phyloP scores from a whole-genome alignment of 2,329 filamentous ascomycete species.

The Bisporella sp. region DNA sequence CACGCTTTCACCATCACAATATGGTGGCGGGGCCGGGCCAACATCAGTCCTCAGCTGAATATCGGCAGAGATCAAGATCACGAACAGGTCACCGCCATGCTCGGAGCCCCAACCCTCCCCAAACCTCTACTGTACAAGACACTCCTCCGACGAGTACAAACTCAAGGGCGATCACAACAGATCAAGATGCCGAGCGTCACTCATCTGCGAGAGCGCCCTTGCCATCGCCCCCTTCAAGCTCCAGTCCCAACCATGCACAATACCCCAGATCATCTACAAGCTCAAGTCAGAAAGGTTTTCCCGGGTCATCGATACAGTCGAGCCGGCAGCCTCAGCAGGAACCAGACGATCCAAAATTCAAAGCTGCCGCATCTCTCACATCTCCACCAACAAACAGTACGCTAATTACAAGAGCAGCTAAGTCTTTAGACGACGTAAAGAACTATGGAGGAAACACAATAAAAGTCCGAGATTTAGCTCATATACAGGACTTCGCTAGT shows the following conservation, averaged over 20 bases:
- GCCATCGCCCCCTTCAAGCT: conserved; percentile 23
- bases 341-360: conserved; percentile 5
- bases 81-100: conserved; percentile 16
- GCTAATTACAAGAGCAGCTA: conserved; percentile 20
- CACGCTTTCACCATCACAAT: conserved; percentile 43
- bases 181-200: conserved; percentile 8
- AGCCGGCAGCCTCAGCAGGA: conserved; percentile 6
- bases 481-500: conserved; percentile 82
- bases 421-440: conserved; percentile 30
- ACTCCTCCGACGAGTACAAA: conserved; percentile 19
- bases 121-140: conserved; percentile 8
- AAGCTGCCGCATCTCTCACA: conserved; percentile 1
- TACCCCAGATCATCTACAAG: conserved; percentile 16
- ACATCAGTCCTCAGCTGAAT: conserved; percentile 38
- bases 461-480: conserved; percentile 79
- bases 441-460: conserved; percentile 43
- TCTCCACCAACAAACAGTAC: conserved; percentile 7
- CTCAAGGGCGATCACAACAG: conserved; percentile 8
- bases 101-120: conserved; percentile 21
- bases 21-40: conserved; percentile 53
- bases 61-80: conserved; percentile 20
- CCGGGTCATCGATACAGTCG: conserved; percentile 10
- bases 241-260: conserved; percentile 16
- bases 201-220: conserved; percentile 13
- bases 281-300: conserved; percentile 23